A percentile compares a stretch with the other conserved stretches of the same genome.
Conservation (phyloP, 108 stramenopile genomes). For the Stephanodiscus minutulus region DNA sequence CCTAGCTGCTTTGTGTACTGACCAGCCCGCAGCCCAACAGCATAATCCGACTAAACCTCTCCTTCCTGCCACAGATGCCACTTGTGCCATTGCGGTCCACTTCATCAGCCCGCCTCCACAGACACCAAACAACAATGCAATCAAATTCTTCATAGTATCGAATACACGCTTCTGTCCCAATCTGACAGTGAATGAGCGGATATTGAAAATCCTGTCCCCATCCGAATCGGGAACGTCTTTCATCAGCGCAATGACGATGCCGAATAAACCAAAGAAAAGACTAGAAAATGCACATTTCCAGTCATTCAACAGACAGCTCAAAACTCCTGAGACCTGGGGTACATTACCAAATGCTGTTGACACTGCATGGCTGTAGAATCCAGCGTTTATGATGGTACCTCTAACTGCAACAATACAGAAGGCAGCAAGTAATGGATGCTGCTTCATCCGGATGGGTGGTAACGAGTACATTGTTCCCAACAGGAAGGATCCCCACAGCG, state of each 20-base stretch:
- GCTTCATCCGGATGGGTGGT: constrained; percentile 87
- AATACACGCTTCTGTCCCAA: constrained; percentile 70
- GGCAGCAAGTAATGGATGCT: constrained; percentile 94
- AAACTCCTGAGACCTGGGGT: constrained; percentile 37
- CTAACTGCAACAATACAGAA: constrained; percentile 94
- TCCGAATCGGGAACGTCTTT: constrained; percentile 89
- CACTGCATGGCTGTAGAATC: constrained; percentile 77
- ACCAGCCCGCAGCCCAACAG: constrained; percentile 60
- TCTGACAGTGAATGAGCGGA: constrained; percentile 81
- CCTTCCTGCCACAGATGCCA: constrained; percentile 32
- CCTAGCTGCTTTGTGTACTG: constrained; percentile 63
- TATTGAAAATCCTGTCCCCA: constrained; percentile 76
- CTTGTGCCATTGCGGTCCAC: constrained; percentile 38
- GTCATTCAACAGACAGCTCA: constrained; percentile 59
- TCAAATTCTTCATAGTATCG: constrained; percentile 51
- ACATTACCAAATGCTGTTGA: constrained; percentile 58
- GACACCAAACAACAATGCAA: constrained; percentile 46
- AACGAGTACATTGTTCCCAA: constrained; percentile 91
- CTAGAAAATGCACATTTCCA: constrained; percentile 67
- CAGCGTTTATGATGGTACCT: constrained; percentile 91
- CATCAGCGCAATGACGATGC: constrained; percentile 86
- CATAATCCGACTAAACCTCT: constrained; percentile 65
- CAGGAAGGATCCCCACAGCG: constrained; percentile 83
- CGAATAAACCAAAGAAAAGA: constrained; percentile 85
- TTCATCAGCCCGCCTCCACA: constrained; percentile 47